Evolutionary conservation across 2,329 filamentous ascomycete genomes (phyloP), one percentile per base, ranked within the genome.

Genomic region (Ascochyta pisi): DNA sequence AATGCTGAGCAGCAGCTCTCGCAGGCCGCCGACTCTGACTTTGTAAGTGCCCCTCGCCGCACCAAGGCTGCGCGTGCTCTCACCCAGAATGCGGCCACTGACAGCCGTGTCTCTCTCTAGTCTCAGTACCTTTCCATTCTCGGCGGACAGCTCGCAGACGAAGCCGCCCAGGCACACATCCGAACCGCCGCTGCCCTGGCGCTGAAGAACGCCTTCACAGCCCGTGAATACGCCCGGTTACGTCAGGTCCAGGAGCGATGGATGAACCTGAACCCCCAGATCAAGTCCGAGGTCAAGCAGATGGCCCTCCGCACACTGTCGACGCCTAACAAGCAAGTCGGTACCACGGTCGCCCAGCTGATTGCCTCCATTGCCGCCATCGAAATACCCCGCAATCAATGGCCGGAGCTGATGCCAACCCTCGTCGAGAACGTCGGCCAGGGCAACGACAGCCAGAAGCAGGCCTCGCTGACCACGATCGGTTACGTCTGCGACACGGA

Each of bases 401-500:
- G 95, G 95, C 86, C 86, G 49, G 92, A 98, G 76, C 83, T 99
- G 65, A 93, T 99, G 90, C 83, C 86, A 59, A 86, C 85, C 31
- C 84, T 99, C 65, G 95, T 99, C 64, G 90, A 94, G 77, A 96
- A 95, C 77, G 93, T 99, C 65, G 94, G 91, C 76, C 86, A 88
- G 64, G 95, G 94, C 64, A 86, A 84, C 69, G 89, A 93, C 73
- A 87, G 92, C 79, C 87, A 96, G 76, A 99, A 98, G 83, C 93
- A 97, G 81, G 85, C 93, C 38, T 98, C 94, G 40, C 82, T 99
- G 71, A 94, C 92, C 54, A 89, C 94, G n/a, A 97, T 99, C 77
- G 95, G 95, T 67, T 99, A 95, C 81, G 94, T 99, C 70, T 99
- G 95, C 84, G 95, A 99, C 78, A 94, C 90, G 68, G 92, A 96